Base-by-base conservation (phyloP, 108 stramenopile genomes). In the Thalassiosira profunda region DNA sequence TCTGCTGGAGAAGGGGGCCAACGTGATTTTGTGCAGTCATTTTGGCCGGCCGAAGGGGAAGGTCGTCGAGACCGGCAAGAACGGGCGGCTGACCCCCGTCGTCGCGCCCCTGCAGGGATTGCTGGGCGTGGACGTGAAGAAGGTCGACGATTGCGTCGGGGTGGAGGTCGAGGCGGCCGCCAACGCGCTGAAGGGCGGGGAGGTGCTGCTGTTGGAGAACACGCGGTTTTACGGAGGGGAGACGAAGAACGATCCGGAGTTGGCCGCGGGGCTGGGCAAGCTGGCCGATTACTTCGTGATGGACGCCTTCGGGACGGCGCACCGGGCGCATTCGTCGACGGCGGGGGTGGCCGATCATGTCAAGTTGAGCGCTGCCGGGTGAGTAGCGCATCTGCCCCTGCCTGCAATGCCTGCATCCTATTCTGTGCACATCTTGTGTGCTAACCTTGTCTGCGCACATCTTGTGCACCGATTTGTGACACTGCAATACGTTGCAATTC, bases 281-380 rank as follows among this genome's bases (percentile, higher is more conserved):
- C 67, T 95, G 30, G 95, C 93, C 7, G 91, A 94, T 65, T 91
- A 95, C 60, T 99, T 94, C 81, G 98, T 98, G 42, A 98, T 97
- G 90, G 99, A 99, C 76, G 99, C 99, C 31, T 99, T 99, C 70
- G 99, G 99, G 26, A 99, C 99, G 28, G 98, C 99, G 23, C 99
- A 99, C 78, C 91, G 99, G 20, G 99, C 98, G 8, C 99, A 99
- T 81, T 91, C 89, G 46, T 96, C 95, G 38, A 99, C 97, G 24
- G 99, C 89, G 38, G 99, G 99, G 42, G 97, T 99, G 7, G 80
- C 88, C 0, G 52, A 76, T 5, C 79, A 84, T 73, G 85, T 94
- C 78, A 79, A 94, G 45, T 38, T 86, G 28, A 80, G 79, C 42
- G 95, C 89, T 17, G 95, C 95, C 30, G 96, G n/a, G n/a, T n/a